Conservation (phyloP, 1,139 yeast species). For the Geotrichum histeridarum region DNA sequence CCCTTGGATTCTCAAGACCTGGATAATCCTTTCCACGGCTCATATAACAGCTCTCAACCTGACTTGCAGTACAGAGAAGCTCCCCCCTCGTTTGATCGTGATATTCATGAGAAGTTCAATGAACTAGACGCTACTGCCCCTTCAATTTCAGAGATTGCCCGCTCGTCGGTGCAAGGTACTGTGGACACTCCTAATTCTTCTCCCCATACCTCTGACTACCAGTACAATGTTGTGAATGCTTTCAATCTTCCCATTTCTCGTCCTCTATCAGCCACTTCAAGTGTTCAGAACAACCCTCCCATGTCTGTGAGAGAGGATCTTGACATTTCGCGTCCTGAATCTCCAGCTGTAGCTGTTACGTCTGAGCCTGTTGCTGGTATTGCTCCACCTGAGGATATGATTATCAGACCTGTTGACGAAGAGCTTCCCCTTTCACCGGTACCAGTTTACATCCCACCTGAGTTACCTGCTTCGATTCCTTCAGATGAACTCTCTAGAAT, state of each 20-base stretch:
- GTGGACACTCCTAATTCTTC: conserved; percentile 30
- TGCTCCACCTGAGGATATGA: conserved; percentile 29
- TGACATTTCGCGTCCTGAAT: conserved; percentile 60
- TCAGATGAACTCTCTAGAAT: no score
- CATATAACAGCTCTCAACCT: background rate
- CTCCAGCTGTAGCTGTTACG: conserved; percentile 37
- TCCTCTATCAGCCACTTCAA: conserved; percentile 80
- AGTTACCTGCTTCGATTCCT: no score
- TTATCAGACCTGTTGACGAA: conserved; percentile 2
- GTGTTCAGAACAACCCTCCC: conserved; percentile 89
- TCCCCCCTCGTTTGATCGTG: conserved; percentile 81
- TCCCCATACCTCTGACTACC: conserved; percentile 47
- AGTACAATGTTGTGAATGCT: conserved; percentile 32
- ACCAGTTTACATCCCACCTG: no score
- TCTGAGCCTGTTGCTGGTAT: conserved; percentile 34
- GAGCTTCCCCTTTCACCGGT: no score
- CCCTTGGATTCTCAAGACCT: background rate
- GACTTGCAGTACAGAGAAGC: conserved; percentile 35
- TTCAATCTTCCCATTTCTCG: conserved; percentile 50
- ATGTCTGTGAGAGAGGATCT: conserved; percentile 76
- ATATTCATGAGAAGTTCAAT: conserved; percentile 51
- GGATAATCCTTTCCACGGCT: background rate
- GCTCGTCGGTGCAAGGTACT: background rate
- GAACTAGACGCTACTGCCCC: conserved; percentile 35
- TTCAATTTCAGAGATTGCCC: conserved; percentile 9